Evolutionary conservation across 495 filamentous ascomycete species (phyloP), one percentile per base, ranked within the genome.

Genomic region (Tuber umbilicatum): DNA sequence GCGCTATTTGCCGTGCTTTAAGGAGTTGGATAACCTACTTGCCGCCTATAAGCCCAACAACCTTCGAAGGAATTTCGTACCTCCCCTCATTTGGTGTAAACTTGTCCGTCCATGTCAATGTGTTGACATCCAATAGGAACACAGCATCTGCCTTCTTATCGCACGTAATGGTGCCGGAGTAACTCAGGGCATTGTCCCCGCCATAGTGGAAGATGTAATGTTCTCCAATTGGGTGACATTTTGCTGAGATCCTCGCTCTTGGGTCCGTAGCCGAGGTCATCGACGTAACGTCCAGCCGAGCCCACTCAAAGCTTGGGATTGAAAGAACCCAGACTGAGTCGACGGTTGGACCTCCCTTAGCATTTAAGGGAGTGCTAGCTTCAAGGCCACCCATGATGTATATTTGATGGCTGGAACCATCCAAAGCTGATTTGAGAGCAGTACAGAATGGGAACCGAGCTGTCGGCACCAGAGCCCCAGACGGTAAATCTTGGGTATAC

Each of bases 201-300:
- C 75, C 75, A 69, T 70, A 76, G 27, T 38, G 38, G 64, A 76
- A 47, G 19, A 76, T 39, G 38, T 76, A 76, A 37, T 45, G 60
- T 39, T 74, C 71, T 27, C 75, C 75, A 40, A 76, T 45, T 0
- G 50, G 35, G 17, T 45, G 17, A 12, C 72, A 76, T 35, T 41
- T 50, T 38, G 75, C 71, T 5, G 72, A 41, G 1, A 69, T 55
- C 19, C 71, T 50, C 9, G 2, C 60, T 0, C 17, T 21, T 9
- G 72, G 38, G 14, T 70, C 19, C 2, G 19, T 14, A 9, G n/a
- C 16, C 0, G 43, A 2, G 21, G 47, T 41, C 35, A 5, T 68
- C 5, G 50, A 14, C 23, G 40, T 50, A 31, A 42, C 6, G 4
- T 21, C 23, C 3, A 77, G n/a, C n/a, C n/a, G n/a, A n/a, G n/a